Base-by-base conservation (phyloP, 768 basidiomycete genomes). In the Boletellus ananiceps region DNA sequence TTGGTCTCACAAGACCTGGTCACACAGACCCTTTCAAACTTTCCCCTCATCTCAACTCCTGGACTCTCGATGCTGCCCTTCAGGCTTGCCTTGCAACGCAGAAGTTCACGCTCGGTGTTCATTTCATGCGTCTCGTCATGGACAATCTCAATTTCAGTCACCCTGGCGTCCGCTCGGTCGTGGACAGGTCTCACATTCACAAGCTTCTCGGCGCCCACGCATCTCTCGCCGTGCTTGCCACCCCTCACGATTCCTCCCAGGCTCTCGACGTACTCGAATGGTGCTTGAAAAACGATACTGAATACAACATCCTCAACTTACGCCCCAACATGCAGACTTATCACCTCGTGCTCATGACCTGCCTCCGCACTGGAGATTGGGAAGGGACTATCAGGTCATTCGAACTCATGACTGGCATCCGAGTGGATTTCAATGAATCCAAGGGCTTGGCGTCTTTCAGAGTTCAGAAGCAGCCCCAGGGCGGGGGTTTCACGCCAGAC, bases 401-500 rank as follows among this genome's bases (percentile, higher is more conserved):
- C 63, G 80, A 86, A 52, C 69, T 87, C 55, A 84, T 90, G 81
- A 84, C 85, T 4, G 87, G 88, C 6, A 81, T 78, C 56, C 76
- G 75, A 51, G 57, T 65, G 2, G 73, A 77, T 47, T 79, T 79
- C 51, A 5, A 55, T 31, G 58, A 56, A 34, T 49, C 48, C 11
- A 73, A 74, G 35, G 77, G 73, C 5, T 63, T 50, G 40, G 33
- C 16, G 12, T 42, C 74, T 5, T 80, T 78, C 8, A 68, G 63
- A 49, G 58, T 72, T 11, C 74, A 76, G 51, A 67, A 66, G 57
- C 74, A 73, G 33, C 64, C 69, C n/a, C 46, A 61, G 29, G 77
- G 76, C 23, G 69, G 73, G 51, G 75, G 71, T 51, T 52, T 82
- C 39, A 47, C 62, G 14, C 80, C 80, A 15, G 74, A 77, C 35